These are phyloP conservation scores for Neopestalotiopsis rosae DNA, from an alignment of 2,329 filamentous ascomycete species.

Conservation along the genomic window DNA sequence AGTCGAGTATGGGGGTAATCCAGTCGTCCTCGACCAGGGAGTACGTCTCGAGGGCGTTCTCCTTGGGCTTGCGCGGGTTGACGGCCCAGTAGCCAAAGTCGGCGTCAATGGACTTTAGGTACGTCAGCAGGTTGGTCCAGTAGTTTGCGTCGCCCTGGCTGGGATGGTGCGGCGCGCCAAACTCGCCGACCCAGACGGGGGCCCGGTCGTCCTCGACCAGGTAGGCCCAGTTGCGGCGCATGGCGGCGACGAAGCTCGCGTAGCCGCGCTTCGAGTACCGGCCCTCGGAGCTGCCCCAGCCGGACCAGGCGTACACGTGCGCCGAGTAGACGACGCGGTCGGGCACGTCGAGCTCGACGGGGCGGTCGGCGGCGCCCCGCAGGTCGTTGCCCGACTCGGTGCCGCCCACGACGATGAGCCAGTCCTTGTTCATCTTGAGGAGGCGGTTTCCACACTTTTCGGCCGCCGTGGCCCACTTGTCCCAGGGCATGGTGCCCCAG, in stretches of 20 bases:
- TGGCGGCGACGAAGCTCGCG: slow-evolving; percentile 64
- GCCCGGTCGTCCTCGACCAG: slow-evolving; percentile 60
- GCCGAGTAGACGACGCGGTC: slow-evolving; percentile 69
- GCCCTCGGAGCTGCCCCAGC: slow-evolving; percentile 67
- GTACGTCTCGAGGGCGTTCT: slow-evolving; percentile 64
- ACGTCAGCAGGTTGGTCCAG: slow-evolving; percentile 67
- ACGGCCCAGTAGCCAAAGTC: slow-evolving; percentile 76
- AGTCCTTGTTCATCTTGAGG: slow-evolving; percentile 63
- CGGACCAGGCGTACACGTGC: slow-evolving; percentile 74
- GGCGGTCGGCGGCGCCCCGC: slow-evolving; percentile 57
- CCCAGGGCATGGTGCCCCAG: slow-evolving; percentile 73
- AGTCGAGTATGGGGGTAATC: slow-evolving; percentile 66
- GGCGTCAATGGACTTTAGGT: slow-evolving; percentile 61
- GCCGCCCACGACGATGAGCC: slow-evolving; percentile 72
- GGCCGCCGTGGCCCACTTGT: slow-evolving; percentile 66
- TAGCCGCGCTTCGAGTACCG: slow-evolving; percentile 67
- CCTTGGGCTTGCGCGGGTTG: slow-evolving; percentile 68
- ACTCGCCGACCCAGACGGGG: slow-evolving; percentile 73
- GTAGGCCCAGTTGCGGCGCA: slow-evolving; percentile 71
- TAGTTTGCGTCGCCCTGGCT: slow-evolving; percentile 65
- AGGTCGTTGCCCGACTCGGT: slow-evolving; percentile 72
- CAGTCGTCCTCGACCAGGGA: slow-evolving; percentile 68
- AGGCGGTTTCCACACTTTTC: slow-evolving; percentile 67
- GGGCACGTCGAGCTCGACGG: slow-evolving; percentile 60
- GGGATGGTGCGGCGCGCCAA: slow-evolving; percentile 62